Conservation (phyloP, 2,329 filamentous ascomycete genomes). For the Beauveria asiatica region DNA sequence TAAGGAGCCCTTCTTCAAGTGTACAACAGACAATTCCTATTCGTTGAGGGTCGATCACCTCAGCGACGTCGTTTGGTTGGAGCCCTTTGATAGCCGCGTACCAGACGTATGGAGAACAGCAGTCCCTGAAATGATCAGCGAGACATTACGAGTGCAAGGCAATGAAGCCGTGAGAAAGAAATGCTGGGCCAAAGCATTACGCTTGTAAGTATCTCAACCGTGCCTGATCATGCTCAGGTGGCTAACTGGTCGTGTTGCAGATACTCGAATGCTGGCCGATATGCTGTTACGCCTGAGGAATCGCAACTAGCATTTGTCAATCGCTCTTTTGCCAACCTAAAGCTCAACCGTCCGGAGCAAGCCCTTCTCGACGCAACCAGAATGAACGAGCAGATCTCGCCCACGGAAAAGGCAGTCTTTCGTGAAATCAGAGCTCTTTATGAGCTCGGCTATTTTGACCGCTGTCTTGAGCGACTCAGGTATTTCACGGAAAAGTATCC, state of each 20-base stretch:
- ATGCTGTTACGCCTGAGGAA: slow-evolving; percentile 27
- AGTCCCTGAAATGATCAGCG: slow-evolving; percentile 13
- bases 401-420: slow-evolving; percentile 35
- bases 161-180: slow-evolving; percentile 23
- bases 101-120: slow-evolving; percentile 28
- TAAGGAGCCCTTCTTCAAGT: slow-evolving; percentile 47
- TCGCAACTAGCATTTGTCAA: slow-evolving; percentile 25
- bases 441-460: slow-evolving; percentile 27
- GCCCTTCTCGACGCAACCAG: slow-evolving; percentile 23
- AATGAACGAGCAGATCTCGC: slow-evolving; percentile 10
- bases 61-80: slow-evolving; percentile 36
- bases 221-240: neutral
- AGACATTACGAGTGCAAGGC: slow-evolving; percentile 21
- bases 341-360: slow-evolving; percentile 19
- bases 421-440: slow-evolving; percentile 38
- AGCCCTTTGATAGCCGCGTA: slow-evolving; percentile 26
- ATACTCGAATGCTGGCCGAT: slow-evolving; percentile 28
- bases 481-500: slow-evolving; percentile 25
- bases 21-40: slow-evolving; percentile 29
- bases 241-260: slow-evolving; percentile 15
- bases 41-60: slow-evolving; percentile 44
- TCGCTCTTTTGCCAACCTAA: slow-evolving; percentile 27
- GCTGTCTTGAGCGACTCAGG: slow-evolving; percentile 27
- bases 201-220: slow-evolving; percentile 20
- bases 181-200: slow-evolving; percentile 22